A percentile compares a stretch with the other conserved stretches of the same genome.
Evolutionary conservation across 2,329 filamentous ascomycete species (phyloP).

Genomic region (Fusarium sp.): DNA sequence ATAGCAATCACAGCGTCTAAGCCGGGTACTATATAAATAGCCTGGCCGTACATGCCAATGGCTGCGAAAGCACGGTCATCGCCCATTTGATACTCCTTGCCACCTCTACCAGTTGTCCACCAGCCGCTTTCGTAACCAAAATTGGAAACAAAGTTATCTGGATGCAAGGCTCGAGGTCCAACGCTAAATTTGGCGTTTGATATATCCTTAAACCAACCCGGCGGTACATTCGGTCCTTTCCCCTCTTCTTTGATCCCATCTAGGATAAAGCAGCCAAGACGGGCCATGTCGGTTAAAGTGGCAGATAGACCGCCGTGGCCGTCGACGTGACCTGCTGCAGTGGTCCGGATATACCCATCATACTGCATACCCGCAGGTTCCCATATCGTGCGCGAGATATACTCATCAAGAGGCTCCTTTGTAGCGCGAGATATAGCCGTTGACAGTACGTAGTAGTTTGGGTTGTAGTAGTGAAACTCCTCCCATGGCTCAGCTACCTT

Average conservation of each 20-base stretch:
- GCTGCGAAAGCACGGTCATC: conserved; percentile 25
- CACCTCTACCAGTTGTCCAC: conserved; percentile 29
- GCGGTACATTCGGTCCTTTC: conserved; percentile 10
- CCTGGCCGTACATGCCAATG: conserved; percentile 34
- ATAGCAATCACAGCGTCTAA: conserved; percentile 18
- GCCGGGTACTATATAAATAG: conserved; percentile 24
- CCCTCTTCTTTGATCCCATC: conserved; percentile 10
- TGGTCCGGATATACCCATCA: conserved; percentile 33
- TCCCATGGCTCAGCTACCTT: conserved; percentile 36
- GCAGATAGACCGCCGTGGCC: conserved; percentile 27
- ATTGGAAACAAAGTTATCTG: conserved; percentile 23
- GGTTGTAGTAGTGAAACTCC: conserved; percentile 40
- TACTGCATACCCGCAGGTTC: conserved; percentile 37
- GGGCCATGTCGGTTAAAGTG: conserved; percentile 27
- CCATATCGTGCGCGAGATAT: conserved; percentile 28
- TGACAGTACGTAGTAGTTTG: conserved; percentile 31
- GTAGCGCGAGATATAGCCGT: conserved; percentile 30
- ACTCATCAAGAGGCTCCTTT: conserved; percentile 18
- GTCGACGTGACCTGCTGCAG: conserved; percentile 29
- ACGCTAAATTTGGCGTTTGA: conserved; percentile 23
- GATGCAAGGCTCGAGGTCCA: conserved; percentile 15
- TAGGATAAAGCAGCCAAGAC: conserved; percentile 29
- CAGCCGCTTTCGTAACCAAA: conserved; percentile 35
- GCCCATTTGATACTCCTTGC: conserved; percentile 5
- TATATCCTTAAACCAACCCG: conserved; percentile 23